These are phyloP conservation scores for Zostera marina DNA, from an alignment of 116 monocot species.

Conservation along the genomic window DNA sequence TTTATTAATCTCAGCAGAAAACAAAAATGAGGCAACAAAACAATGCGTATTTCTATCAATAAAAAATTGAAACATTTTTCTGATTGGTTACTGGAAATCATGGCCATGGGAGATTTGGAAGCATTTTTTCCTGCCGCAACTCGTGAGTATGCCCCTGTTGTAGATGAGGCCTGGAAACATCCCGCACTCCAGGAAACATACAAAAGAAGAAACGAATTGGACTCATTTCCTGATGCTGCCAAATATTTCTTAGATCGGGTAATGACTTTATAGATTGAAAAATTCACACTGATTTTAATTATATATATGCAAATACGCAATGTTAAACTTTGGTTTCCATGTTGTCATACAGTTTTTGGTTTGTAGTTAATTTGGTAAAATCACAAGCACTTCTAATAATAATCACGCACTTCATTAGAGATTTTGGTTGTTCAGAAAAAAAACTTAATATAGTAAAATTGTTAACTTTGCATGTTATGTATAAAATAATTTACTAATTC, in stretches of 20 bases:
- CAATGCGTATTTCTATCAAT: slow-evolving; percentile 65
- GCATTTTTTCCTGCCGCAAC: slow-evolving; percentile 92
- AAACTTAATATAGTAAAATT: too few species aligned
- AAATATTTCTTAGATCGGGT: slow-evolving; percentile 59
- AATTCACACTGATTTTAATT: not conserved
- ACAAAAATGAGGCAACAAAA: slow-evolving; percentile 2
- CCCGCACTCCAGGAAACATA: slow-evolving; percentile 82
- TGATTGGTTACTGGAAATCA: slow-evolving; percentile 84
- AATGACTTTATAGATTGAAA: not conserved
- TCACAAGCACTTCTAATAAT: too few species aligned
- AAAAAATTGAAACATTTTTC: slow-evolving; percentile 77
- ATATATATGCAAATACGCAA: too few species aligned
- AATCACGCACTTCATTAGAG: too few species aligned
- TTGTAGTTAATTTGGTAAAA: not conserved
- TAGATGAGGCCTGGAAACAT: slow-evolving; percentile 86
- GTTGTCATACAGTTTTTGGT: not conserved
- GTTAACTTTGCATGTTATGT: not conserved
- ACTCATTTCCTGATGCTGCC: slow-evolving; percentile 77
- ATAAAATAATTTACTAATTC: not conserved
- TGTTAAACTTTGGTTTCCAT: not conserved
- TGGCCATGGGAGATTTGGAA: slow-evolving; percentile 89
- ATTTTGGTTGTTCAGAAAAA: too few species aligned
- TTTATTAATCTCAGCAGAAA: slow-evolving; percentile 9
- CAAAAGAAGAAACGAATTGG: slow-evolving; percentile 75
- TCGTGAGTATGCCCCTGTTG: slow-evolving; percentile 85